Base-by-base conservation (phyloP, 176 grass and related monocot species). In the Carex littledalei region DNA sequence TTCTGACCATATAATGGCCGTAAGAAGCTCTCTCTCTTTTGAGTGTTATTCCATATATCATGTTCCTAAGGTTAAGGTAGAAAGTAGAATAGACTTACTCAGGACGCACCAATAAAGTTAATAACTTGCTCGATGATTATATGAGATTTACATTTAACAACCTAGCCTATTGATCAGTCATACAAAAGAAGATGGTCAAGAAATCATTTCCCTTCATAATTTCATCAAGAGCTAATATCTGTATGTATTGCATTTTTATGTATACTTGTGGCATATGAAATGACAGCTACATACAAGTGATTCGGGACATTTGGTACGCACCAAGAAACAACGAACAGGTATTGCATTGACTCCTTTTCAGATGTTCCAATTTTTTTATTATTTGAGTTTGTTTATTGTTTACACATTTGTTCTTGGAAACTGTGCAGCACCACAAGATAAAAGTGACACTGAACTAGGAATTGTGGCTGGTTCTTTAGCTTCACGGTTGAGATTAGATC, bases 1-100 rank as follows among this genome's bases (percentile, higher is more conserved):
- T 32, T 95, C 95, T 63, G 95, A 93, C 43, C 95, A 95, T 58
- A 94, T 95, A 87, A 95, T 94, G 60, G 86, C 93, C 17, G 95
- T 95, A 94, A 92, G 90, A 81, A 13, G 24, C 21, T 64, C 11
- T 49, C 29, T 83, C 21, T 31, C 45, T 67, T 67, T 18, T 21
- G 14, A 24, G 10, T 67, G 3, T 61, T 61, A 63, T 81, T 35
- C 17, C 41, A 45, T 45, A 10, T 82, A 65, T 66, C 18, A 21
- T 13, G 57, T 29, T 81, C 21, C 20, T 75, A 75, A 75, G 71
- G 20, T 75, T 53, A 26, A 75, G n/a, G 18, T 52, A 13, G 20
- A 53, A 52, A 76, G 49, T 22, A 31, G 49, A 77, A 77, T 77
- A 31, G 21, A 54, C 22, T 49, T 8, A 53, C 41, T 31, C 20